Percentiles rank a stretch among this genome's conserved stretches.
phyloP scores from a whole-genome alignment of 768 basidiomycete species.

The Guyanaporus albipodus region DNA sequence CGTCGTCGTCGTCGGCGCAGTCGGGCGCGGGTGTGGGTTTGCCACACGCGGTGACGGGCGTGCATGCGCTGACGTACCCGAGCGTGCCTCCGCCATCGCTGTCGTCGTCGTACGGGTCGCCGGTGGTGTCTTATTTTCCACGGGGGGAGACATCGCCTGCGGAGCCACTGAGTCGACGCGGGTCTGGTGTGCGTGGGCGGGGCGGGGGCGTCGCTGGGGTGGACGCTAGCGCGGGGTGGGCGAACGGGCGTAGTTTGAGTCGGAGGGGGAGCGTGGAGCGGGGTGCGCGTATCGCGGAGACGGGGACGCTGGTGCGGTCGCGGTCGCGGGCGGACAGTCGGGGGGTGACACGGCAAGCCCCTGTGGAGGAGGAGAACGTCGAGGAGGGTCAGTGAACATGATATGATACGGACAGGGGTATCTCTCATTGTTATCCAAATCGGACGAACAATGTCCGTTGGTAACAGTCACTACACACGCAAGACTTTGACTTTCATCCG shows the following conservation, averaged over 20 bases:
- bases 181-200: constrained; percentile 40
- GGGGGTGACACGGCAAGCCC: constrained; percentile 21
- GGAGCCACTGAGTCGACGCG: constrained; percentile 52
- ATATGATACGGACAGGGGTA: no score
- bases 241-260: constrained; percentile 34
- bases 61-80: constrained; percentile 63
- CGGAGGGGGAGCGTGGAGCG: constrained; percentile 58
- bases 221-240: background rate
- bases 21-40: background rate
- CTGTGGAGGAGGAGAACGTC: constrained; percentile 1
- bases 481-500: no score
- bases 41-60: constrained; percentile 24
- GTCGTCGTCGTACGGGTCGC: constrained; percentile 75
- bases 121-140: constrained; percentile 45
- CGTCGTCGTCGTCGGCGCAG: constrained; percentile 45
- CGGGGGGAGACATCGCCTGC: constrained; percentile 48
- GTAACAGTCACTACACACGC: no score
- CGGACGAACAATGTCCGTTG: no score
- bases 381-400: background rate
- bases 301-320: constrained; percentile 52
- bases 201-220: constrained; percentile 20
- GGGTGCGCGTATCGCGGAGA: constrained; percentile 68
- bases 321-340: constrained; percentile 42
- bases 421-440: no score
- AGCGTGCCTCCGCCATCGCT: constrained; percentile 81